Evolutionary conservation across 805 yeast species (phyloP).

Genomic region (Yarrowia divulgata): DNA sequence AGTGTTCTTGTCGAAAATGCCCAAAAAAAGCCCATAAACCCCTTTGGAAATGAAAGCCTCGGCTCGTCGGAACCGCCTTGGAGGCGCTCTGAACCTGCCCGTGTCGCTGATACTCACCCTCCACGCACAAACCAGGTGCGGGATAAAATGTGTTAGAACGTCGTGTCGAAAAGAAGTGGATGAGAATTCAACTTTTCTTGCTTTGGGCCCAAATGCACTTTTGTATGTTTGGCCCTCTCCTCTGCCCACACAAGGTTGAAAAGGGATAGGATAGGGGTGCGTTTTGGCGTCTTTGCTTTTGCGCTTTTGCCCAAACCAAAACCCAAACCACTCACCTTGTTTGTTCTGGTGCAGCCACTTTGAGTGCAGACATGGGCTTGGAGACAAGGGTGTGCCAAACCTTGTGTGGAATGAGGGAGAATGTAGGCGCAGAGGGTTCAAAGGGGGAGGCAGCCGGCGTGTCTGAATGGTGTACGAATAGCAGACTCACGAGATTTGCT

Average conservation of each 20-base stretch:
- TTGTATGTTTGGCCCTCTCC: conserved; percentile 37
- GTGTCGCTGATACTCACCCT: conserved; percentile 32
- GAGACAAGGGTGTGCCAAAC: conserved; percentile 21
- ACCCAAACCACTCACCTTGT: conserved; percentile 6
- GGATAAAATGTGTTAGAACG: conserved; percentile 34
- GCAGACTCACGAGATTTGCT: no score
- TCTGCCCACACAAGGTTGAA: conserved; percentile 34
- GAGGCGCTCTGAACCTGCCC: neutral
- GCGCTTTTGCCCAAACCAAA: neutral
- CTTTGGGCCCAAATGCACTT: conserved; percentile 38
- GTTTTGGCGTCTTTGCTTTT: conserved; percentile 16
- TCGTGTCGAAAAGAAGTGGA: conserved; percentile 39
- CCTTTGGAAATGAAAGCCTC: conserved; percentile 11
- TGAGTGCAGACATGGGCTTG: conserved; percentile 31
- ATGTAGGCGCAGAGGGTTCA: conserved; percentile 23
- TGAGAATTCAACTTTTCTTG: conserved; percentile 27
- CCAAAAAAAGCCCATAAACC: neutral
- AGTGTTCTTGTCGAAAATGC: conserved; percentile 13
- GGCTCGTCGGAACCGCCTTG: neutral
- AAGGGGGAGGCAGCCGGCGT: conserved; percentile 31
- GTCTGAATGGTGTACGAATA: neutral
- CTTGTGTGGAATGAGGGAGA: conserved; percentile 37
- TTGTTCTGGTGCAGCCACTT: conserved; percentile 29
- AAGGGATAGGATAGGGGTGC: conserved; percentile 39
- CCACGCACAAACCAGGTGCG: conserved; percentile 40